Evolutionary conservation across 1,284 basidiomycete species (phyloP).

Genomic region (Sparassis latifolia): DNA sequence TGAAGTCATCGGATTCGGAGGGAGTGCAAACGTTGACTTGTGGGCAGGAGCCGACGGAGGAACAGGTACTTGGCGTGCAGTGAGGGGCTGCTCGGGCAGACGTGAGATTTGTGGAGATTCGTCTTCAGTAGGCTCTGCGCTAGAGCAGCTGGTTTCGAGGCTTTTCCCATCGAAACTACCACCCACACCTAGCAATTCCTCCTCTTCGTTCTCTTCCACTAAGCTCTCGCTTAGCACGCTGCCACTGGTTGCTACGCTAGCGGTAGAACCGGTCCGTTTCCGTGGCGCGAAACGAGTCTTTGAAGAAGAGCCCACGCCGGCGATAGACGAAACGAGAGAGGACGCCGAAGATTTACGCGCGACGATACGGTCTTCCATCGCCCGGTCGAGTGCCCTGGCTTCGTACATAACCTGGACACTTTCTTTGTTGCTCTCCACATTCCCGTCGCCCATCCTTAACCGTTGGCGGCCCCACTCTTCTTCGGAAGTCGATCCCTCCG

Average conservation of each 20-base stretch:
- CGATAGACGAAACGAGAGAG: conserved; percentile 50
- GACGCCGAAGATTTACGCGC: conserved; percentile 67
- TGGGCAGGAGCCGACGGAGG: conserved; percentile 49
- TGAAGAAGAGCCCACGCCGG: conserved; percentile 64
- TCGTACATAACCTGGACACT: conserved; percentile 61
- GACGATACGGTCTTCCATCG: conserved; percentile 74
- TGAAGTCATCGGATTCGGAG: conserved; percentile 32
- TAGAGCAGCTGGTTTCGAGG: conserved; percentile 34
- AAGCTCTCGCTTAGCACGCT: conserved; percentile 70
- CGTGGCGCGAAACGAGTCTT: conserved; percentile 52
- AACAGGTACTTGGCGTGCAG: conserved; percentile 22
- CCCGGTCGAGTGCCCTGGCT: conserved; percentile 70
- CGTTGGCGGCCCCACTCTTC: conserved; percentile 81
- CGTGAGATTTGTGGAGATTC: conserved; percentile 26
- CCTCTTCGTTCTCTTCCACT: conserved; percentile 75
- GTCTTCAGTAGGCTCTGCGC: conserved; percentile 33
- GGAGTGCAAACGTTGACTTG: conserved; percentile 20
- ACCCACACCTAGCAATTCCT: conserved; percentile 60
- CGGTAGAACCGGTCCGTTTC: conserved; percentile 65
- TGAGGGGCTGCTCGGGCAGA: conserved; percentile 15
- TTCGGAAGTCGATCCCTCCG: conserved; percentile 55
- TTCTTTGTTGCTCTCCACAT: conserved; percentile 47
- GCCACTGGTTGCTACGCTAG: conserved; percentile 43
- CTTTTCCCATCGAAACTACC: conserved; percentile 51
- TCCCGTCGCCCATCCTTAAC: conserved; percentile 53